Conservation (phyloP, 139 green algal genomes). For the Chara braunii region DNA sequence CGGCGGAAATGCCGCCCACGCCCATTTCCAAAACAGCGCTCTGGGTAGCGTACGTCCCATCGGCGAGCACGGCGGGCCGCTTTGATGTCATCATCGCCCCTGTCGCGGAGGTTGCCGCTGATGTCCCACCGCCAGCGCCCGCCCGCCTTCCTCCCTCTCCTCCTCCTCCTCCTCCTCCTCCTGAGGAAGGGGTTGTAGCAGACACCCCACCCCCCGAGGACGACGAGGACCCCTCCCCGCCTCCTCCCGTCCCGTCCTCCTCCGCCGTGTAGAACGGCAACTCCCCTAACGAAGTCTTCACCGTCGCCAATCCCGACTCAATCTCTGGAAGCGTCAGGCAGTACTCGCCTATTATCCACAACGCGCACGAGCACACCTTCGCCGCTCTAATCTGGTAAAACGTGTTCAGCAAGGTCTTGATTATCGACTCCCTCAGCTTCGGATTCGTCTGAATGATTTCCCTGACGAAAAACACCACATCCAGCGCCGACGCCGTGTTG, state of each 20-base stretch:
- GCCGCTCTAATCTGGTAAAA: conserved; percentile 74
- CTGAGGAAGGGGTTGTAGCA: conserved; percentile 59
- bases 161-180: conserved; percentile 29
- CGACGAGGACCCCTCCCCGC: too few species aligned
- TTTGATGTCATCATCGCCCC: conserved; percentile 32
- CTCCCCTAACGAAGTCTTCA: conserved; percentile 53
- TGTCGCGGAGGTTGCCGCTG: conserved; percentile 17
- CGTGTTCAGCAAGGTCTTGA: conserved; percentile 78
- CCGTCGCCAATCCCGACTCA: conserved; percentile 58
- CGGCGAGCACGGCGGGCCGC: conserved; percentile 84
- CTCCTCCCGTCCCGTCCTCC: too few species aligned
- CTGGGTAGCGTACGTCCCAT: conserved; percentile 93
- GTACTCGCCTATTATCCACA: conserved; percentile 96
- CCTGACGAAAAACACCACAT: conserved; percentile 81
- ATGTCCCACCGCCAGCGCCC: too few species aligned
- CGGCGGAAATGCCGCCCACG: conserved; percentile 35
- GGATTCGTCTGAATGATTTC: conserved; percentile 94
- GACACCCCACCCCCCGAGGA: too few species aligned
- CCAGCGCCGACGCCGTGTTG: conserved; percentile 75
- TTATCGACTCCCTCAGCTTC: conserved; percentile 68
- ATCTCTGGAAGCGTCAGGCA: conserved; percentile 60
- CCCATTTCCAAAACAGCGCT: conserved; percentile 32
- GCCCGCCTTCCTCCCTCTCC: conserved; percentile 29
- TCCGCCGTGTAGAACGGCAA: conserved; percentile 34
- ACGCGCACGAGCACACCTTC: conserved; percentile 70